phyloP scores from a whole-genome alignment of 2,329 filamentous ascomycete genomes.

The Geosmithia morbida region DNA sequence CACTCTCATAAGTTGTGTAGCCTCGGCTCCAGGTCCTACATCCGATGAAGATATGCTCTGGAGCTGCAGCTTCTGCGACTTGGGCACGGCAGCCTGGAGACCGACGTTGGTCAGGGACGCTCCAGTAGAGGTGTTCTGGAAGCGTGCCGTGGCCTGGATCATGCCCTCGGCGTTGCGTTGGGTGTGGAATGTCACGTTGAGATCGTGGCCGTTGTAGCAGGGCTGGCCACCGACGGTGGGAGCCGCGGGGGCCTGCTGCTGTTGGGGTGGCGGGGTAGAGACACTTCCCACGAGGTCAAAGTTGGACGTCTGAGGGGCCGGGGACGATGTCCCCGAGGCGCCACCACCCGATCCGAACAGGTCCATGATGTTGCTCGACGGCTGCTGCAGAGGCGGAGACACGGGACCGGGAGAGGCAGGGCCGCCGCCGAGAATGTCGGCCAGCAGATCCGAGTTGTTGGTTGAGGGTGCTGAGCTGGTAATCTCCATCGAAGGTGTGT shows the following conservation, averaged over 20 bases:
- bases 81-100: constrained; percentile 88
- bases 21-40: constrained; percentile 63
- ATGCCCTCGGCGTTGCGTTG: constrained; percentile 69
- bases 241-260: constrained; percentile 3
- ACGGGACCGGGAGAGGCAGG: constrained; percentile 28
- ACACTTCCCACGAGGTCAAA: constrained; percentile 31
- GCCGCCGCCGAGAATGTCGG: constrained; percentile 79
- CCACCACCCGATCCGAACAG: constrained; percentile 47
- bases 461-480: constrained; percentile 43
- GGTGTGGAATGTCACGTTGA: constrained; percentile 67
- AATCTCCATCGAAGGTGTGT: constrained; percentile 38
- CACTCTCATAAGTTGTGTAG: constrained; percentile 83
- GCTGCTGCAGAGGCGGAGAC: constrained; percentile 39
- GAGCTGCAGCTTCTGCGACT: constrained; percentile 86
- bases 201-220: constrained; percentile 77
- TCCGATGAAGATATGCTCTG: constrained; percentile 77
- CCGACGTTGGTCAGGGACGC: constrained; percentile 59
- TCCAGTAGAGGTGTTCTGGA: constrained; percentile 61
- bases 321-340: constrained; percentile 16
- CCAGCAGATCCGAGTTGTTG: constrained; percentile 77
- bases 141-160: constrained; percentile 71
- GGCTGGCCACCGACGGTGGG: constrained; percentile 36
- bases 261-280: constrained; percentile 32
- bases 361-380: constrained; percentile 73
- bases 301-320: constrained; percentile 20